Conservation (phyloP, 495 filamentous ascomycete genomes). For the Tuber brumale region DNA sequence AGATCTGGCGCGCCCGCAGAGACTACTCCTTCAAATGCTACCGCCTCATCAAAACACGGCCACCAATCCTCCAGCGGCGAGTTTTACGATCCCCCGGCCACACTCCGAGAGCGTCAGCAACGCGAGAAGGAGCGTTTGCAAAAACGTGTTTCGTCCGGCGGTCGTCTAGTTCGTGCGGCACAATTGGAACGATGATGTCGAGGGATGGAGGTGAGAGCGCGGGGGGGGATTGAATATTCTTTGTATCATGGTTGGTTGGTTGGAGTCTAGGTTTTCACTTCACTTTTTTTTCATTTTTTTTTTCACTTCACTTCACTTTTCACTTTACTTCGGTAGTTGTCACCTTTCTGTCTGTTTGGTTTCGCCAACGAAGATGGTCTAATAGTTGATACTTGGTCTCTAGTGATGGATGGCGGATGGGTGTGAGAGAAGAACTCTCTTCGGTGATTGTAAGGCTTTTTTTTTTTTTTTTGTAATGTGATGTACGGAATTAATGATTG, state of each 20-base stretch:
- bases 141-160: slow-evolving; percentile 58
- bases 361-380: neutral
- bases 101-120: slow-evolving; percentile 45
- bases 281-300: slow-evolving; percentile 11
- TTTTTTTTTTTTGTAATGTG: neutral
- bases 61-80: slow-evolving; percentile 29
- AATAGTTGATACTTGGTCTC: neutral
- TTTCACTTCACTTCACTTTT: neutral
- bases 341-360: neutral
- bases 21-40: slow-evolving; percentile 33
- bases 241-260: slow-evolving; percentile 16
- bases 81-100: slow-evolving; percentile 17
- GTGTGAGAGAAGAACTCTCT: neutral
- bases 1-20: slow-evolving; percentile 30
- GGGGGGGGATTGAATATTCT: neutral
- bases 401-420: neutral
- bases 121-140: slow-evolving; percentile 54
- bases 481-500: neutral
- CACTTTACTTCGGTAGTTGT: slow-evolving; percentile 7
- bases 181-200: slow-evolving; percentile 28
- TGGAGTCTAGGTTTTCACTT: slow-evolving; percentile 15
- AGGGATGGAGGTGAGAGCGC: neutral
- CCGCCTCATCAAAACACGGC: neutral
- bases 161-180: slow-evolving; percentile 53
- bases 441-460: neutral